Conservation (phyloP, 2,329 filamentous ascomycete genomes). For the Akanthomyces lecanii region DNA sequence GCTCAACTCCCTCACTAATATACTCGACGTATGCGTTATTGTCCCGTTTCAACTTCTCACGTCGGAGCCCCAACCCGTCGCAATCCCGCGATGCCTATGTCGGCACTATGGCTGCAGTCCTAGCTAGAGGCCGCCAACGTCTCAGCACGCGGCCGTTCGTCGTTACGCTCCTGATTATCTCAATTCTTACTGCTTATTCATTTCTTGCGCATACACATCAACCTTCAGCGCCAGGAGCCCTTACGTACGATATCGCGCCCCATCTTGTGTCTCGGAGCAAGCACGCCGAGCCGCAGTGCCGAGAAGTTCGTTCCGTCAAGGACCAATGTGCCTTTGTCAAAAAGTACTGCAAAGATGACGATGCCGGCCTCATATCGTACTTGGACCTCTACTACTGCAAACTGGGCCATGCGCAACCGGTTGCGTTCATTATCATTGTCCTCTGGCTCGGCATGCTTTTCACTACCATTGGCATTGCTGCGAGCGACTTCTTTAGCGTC, state of each 20-base stretch:
- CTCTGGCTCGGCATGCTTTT: conserved; percentile 87
- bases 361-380: conserved; percentile 86
- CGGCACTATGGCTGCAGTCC: conserved; percentile 30
- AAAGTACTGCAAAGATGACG: conserved; percentile 78
- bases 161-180: conserved; percentile 43
- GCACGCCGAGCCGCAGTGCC: conserved; percentile 55
- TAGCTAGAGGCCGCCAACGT: conserved; percentile 33
- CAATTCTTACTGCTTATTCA: conserved; percentile 42
- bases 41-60: neutral
- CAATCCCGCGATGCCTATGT: conserved; percentile 5
- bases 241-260: conserved; percentile 18
- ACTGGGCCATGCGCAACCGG: conserved; percentile 60
- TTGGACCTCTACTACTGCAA: conserved; percentile 87
- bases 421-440: conserved; percentile 76
- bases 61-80: neutral
- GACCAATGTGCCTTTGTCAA: conserved; percentile 87
- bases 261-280: conserved; percentile 26
- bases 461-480: conserved; percentile 94
- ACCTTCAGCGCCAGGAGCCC: conserved; percentile 15
- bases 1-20: conserved; percentile 1
- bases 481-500: conserved; percentile 97
- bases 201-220: conserved; percentile 31
- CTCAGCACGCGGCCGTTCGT: conserved; percentile 39
- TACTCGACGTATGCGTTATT: neutral
- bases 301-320: conserved; percentile 67